Conservation (phyloP, 1,139 yeast genomes). For the Waltiozyma sp. region DNA sequence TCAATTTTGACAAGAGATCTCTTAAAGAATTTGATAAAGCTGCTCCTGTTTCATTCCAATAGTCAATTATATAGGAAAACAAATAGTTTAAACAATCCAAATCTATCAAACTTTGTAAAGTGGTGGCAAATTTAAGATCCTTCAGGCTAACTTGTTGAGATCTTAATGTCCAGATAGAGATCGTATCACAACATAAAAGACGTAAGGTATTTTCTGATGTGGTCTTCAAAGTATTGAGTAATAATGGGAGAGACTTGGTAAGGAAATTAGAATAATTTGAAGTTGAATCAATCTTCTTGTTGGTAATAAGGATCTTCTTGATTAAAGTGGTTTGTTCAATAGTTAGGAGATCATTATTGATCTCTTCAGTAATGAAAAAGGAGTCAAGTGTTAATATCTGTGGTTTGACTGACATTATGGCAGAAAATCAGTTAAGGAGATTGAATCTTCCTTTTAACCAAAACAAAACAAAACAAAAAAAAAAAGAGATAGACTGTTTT, state of each 20-base stretch:
- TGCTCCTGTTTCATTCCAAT: slow-evolving; percentile 62
- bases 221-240: slow-evolving; percentile 7
- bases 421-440: too few species aligned
- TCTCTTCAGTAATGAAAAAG: not conserved
- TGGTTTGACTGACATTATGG: not conserved
- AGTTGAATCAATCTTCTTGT: slow-evolving; percentile 2
- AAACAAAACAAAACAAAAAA: too few species aligned
- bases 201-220: slow-evolving; percentile 18
- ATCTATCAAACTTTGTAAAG: slow-evolving; percentile 6
- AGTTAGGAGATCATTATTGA: not conserved
- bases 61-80: slow-evolving; percentile 50
- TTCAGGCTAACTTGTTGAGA: slow-evolving; percentile 26
- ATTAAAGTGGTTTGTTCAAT: not conserved
- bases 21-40: slow-evolving; percentile 59
- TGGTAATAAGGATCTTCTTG: slow-evolving; percentile 1
- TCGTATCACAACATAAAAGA: slow-evolving; percentile 42
- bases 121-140: slow-evolving; percentile 10
- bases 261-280: slow-evolving; percentile 7
- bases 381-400: not conserved
- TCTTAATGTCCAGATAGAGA: slow-evolving; percentile 56
- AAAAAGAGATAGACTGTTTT: too few species aligned
- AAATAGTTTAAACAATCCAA: slow-evolving; percentile 25
- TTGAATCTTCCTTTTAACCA: too few species aligned
- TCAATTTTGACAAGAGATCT: slow-evolving; percentile 44
- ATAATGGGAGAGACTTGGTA: slow-evolving; percentile 7